Conservation (phyloP, 768 basidiomycete genomes). For the Termitomyces sp. region DNA sequence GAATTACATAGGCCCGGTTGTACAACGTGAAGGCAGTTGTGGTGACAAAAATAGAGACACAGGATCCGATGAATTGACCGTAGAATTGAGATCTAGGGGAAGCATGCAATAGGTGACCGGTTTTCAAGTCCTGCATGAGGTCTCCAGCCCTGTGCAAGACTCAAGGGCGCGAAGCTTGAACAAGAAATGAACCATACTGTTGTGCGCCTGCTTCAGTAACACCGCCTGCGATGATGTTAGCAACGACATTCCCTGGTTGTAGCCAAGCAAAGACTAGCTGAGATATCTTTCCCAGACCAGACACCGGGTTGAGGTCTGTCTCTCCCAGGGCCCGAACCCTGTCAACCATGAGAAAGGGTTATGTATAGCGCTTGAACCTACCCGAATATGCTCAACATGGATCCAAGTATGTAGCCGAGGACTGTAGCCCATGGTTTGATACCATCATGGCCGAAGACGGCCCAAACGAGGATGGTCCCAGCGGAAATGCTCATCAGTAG, state of each 20-base stretch:
- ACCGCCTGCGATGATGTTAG: conserved; percentile 94
- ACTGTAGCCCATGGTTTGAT: conserved; percentile 95
- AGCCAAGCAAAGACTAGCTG: conserved; percentile 93
- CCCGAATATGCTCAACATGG: conserved; percentile 85
- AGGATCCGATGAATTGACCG: conserved; percentile 87
- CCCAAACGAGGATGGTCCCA: conserved; percentile 80
- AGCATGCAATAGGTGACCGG: conserved; percentile 86
- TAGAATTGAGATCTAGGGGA: conserved; percentile 94
- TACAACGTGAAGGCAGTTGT: conserved; percentile 86
- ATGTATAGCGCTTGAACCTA: conserved; percentile 25
- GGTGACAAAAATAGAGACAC: conserved; percentile 83
- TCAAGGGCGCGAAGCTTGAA: not conserved
- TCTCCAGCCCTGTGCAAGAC: conserved; percentile 70
- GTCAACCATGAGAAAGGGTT: not conserved
- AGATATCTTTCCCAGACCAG: conserved; percentile 90
- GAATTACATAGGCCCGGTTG: conserved; percentile 80
- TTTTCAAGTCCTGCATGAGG: conserved; percentile 98
- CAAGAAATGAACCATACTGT: conserved; percentile 47
- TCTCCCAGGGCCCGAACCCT: conserved; percentile 94
- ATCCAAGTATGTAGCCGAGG: conserved; percentile 77
- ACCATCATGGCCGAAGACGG: conserved; percentile 85
- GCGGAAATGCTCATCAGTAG: conserved; percentile 50
- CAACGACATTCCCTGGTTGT: conserved; percentile 93
- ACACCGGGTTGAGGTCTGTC: conserved; percentile 90
- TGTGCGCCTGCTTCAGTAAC: conserved; percentile 96